These are phyloP conservation scores for Cymbidium sinense DNA, from an alignment of 106 monocot species.

Conservation along the genomic window DNA sequence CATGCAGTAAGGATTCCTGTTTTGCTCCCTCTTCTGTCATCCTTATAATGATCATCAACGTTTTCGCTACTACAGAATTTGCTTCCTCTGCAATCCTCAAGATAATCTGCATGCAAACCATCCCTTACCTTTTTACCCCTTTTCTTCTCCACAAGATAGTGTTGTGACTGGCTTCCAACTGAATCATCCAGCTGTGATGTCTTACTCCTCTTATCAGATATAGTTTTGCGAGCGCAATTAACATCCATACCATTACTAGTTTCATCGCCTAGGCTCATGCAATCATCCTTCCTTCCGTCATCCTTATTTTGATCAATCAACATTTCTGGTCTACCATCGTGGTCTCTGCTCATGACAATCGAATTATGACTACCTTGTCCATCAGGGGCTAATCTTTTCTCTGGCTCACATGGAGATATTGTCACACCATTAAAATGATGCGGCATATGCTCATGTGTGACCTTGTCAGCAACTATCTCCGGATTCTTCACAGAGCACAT, in stretches of 20 bases:
- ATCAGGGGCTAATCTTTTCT: not conserved
- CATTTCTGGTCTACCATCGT: not conserved
- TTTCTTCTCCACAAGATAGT: not conserved
- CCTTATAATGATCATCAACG: not conserved
- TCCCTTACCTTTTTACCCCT: not conserved
- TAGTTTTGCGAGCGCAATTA: too few species aligned
- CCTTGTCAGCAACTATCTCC: not conserved
- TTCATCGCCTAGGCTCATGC: too few species aligned
- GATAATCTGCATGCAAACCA: not conserved
- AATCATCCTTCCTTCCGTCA: not conserved
- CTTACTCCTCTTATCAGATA: not conserved
- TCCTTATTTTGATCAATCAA: not conserved
- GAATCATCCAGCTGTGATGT: not conserved
- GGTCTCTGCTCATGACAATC: not conserved
- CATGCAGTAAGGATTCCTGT: not conserved
- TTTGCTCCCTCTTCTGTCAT: not conserved
- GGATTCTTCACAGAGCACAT: not conserved
- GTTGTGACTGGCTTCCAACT: not conserved
- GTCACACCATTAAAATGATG: not conserved
- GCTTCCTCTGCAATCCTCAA: not conserved
- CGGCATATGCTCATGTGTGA: not conserved
- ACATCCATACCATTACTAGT: not conserved
- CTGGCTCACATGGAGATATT: not conserved
- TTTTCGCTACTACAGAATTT: not conserved
- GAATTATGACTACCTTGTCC: not conserved